phyloP scores from a whole-genome alignment of 768 basidiomycete genomes.

The Aureoboletus auriporus region DNA sequence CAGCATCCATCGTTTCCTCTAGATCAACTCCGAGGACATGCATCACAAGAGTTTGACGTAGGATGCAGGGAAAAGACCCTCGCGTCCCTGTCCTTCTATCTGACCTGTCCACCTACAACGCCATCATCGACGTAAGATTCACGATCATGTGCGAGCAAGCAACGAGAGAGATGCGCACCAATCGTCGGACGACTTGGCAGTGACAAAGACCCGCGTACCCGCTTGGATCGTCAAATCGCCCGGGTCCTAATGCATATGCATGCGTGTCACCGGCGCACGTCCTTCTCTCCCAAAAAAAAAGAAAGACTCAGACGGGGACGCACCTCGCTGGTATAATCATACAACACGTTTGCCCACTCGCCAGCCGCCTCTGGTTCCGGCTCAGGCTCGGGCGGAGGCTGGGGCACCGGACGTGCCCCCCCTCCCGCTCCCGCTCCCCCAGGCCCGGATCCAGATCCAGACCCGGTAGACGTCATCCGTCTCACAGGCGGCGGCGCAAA shows the following conservation, averaged over 20 bases:
- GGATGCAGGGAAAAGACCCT: constrained; percentile 63
- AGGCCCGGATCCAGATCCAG: not conserved
- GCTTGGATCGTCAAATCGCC: constrained; percentile 61
- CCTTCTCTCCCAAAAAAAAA: not conserved
- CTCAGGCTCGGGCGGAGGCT: constrained; percentile 10
- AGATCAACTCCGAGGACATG: too few relatives aligned
- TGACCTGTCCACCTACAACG: constrained; percentile 63
- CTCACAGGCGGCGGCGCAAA: constrained; percentile 55
- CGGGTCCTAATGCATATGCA: constrained; percentile 45
- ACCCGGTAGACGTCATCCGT: constrained; percentile 22
- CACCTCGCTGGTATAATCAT: constrained; percentile 69
- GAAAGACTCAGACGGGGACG: not conserved
- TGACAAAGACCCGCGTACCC: constrained; percentile 56
- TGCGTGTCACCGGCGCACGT: too few relatives aligned
- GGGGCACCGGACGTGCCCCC: constrained; percentile 7
- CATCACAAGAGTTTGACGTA: constrained; percentile 58
- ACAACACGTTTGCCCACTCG: constrained; percentile 76
- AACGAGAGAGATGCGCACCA: constrained; percentile 46
- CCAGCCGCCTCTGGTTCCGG: constrained; percentile 40
- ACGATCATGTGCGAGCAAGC: not conserved
- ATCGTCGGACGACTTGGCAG: constrained; percentile 66
- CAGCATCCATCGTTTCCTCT: not conserved
- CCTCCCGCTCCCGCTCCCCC: not conserved
- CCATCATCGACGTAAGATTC: constrained; percentile 1
- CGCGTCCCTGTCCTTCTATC: constrained; percentile 51